Evolutionary conservation across 371 early-diverging fungal genomes (phyloP), one percentile per base, ranked within the genome.

Genomic region (Mucor irregularis): DNA sequence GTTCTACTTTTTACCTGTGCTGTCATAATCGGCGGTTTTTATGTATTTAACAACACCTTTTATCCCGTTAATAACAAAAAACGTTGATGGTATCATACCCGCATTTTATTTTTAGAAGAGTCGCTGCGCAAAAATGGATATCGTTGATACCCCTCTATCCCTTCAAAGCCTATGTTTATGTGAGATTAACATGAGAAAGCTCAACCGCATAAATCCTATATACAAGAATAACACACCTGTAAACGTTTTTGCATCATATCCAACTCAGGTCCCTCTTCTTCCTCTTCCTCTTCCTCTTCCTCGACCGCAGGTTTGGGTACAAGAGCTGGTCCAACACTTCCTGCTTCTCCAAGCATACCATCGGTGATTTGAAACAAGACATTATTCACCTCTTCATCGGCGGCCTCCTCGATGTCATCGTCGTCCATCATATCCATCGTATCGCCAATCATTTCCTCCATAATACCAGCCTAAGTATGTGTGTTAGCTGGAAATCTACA

Each of bases 391-490:
- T 95, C 95, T 37, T 88, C 91, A 42, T 96, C 94, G 0, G 96
- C 96, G 56, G 94, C 98, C 49, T 94, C 95, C 56, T 98, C 98
- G 31, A 95, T 55, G 19, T 90, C 96, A 3, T 90, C 94, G 35
- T 93, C 93, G 53, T 96, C 96, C 68, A 88, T 71, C 57, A 80
- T 76, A 31, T 94, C 95, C 61, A 97, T 82, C 28, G 93, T 86
- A 65, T 96, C 97, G 39, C 86, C 82, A 38, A 95, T 85, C 95
- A 96, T 96, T 68, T 97, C 98, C 56, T 92, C 93, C 62, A 97
- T 94, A 43, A 97, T 80, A 7, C 96, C 96, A 11, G 96, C 94
- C 92, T 90, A 67, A 28, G 5, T 11, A 22, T 22, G 22, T 10
- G n/a, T n/a, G n/a, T n/a, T n/a, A n/a, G n/a, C n/a, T 24, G 30